Base-by-base conservation (phyloP, 805 yeast species). In the Clavispora carvajalis region DNA sequence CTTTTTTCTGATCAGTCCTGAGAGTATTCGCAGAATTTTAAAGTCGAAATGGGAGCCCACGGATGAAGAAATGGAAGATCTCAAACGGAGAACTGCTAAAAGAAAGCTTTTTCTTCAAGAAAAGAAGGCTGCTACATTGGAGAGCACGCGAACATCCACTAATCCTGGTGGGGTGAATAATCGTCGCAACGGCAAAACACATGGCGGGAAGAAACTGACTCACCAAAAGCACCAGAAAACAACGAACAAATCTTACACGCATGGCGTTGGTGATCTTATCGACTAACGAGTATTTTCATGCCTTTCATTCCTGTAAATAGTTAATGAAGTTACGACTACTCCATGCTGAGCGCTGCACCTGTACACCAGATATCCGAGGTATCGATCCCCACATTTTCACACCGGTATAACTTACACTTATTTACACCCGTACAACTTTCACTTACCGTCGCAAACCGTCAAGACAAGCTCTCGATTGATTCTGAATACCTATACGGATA, bases 11-110 rank as follows among this genome's bases (percentile, higher is more conserved):
- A 72, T 87, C 5, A 83, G 93, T 1, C 91, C 95, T 1, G 95
- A 89, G 49, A 85, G 90, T 0, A 75, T 89, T 2, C 68, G 95
- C 43, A 74, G 95, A 47, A 87, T 90, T 15, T 57, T 90, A 48
- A 80, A 78, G 55, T 80, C 91, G 5, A 77, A 73, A 28, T 90
- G 95, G 95, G 62, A 58, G 13, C 95, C 96, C 0, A 67, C 60
- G 4, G 71, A 65, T 1, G 71, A 69, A n/a, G 85, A 81, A 44
- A 73, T 67, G 29, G 70, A 59, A 5, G 59, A 53, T 22, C 55
- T 73, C 13, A 59, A 67, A 23, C 61, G 62, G 13, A 70, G 91
- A 46, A 83, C 86, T 80, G 59, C 57, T 33, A 51, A 46, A 30
- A 40, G 53, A 9, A 50, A 50, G 37, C 37, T 54, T 39, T 40